A percentile compares a stretch with the other conserved stretches of the same genome.
phyloP scores from a whole-genome alignment of 2,329 filamentous ascomycete genomes.

The Botrytis fabae region DNA sequence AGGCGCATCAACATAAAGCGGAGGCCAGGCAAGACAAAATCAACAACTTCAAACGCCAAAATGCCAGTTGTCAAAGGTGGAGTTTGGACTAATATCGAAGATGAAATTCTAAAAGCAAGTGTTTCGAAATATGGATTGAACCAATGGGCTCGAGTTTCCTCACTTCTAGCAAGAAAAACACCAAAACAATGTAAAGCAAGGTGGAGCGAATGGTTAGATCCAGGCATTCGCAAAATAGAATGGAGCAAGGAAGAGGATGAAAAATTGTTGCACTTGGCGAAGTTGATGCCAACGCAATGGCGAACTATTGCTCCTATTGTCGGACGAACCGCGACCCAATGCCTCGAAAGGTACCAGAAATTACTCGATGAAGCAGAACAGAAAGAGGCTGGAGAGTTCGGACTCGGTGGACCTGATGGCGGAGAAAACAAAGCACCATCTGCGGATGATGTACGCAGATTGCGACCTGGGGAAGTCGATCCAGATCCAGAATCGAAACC shows the following conservation, averaged over 20 bases:
- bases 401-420: constrained; percentile 80
- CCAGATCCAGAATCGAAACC: constrained; percentile 98
- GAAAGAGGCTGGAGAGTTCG: constrained; percentile 76
- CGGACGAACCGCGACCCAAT: constrained; percentile 94
- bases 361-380: constrained; percentile 94
- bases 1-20: constrained; percentile 12
- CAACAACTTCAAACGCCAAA: constrained; percentile 36
- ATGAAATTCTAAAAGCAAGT: constrained; percentile 89
- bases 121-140: constrained; percentile 94
- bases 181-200: constrained; percentile 98
- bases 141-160: constrained; percentile 98
- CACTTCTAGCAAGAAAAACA: constrained; percentile 93
- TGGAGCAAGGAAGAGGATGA: constrained; percentile 99
- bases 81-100: constrained; percentile 76
- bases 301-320: constrained; percentile 96
- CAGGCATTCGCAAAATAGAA: constrained; percentile 96
- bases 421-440: constrained; percentile 84
- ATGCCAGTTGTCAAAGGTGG: constrained; percentile 76
- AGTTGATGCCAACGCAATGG: constrained; percentile 99
- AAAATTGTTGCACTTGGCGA: constrained; percentile 92
- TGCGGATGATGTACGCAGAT: constrained; percentile 84
- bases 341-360: constrained; percentile 94
- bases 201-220: constrained; percentile 98
- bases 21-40: constrained; percentile 19
- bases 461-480: constrained; percentile 91